Percentiles rank a stretch among this genome's conserved stretches.
Evolutionary conservation across 1,284 basidiomycete species (phyloP).

Genomic region (Amylostereum chailletii): DNA sequence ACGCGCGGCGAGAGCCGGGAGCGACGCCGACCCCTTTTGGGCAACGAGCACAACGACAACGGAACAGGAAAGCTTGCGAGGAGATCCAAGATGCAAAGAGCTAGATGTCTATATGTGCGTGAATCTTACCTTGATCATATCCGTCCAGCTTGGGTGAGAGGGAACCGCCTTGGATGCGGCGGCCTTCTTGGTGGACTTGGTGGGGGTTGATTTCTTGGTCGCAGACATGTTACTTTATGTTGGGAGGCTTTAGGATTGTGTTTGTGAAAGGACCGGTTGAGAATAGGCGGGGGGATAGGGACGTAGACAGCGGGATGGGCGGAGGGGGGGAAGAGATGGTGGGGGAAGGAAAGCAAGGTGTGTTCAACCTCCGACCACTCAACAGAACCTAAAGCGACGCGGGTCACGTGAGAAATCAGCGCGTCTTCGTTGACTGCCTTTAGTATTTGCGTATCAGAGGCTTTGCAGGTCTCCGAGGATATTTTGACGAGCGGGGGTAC

Average conservation of each 20-base stretch:
- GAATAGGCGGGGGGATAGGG: not conserved
- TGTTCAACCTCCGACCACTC: not conserved
- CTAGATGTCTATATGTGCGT: constrained; percentile 1
- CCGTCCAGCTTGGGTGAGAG: constrained; percentile 62
- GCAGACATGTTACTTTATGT: constrained; percentile 31
- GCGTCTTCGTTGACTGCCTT: no score
- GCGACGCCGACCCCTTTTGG: constrained; percentile 38
- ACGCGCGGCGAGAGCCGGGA: constrained; percentile 24
- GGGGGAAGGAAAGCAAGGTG: not conserved
- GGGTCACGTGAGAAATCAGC: not conserved
- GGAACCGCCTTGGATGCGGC: constrained; percentile 29
- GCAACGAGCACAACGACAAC: constrained; percentile 7
- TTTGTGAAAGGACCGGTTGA: constrained; percentile 14
- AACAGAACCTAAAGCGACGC: not conserved
- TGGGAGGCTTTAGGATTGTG: constrained; percentile 14
- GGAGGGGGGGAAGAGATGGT: not conserved
- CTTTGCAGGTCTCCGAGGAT: no score
- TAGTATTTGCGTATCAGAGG: no score
- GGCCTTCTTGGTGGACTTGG: constrained; percentile 26
- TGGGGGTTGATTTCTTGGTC: constrained; percentile 27
- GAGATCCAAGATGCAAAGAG: not conserved
- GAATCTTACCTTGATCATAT: constrained; percentile 67
- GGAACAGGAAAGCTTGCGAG: constrained; percentile 1
- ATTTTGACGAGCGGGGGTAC: no score
- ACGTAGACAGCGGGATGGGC: not conserved